Base-by-base conservation (phyloP, 2,329 filamentous ascomycete genomes). In the Neurospora sp. region DNA sequence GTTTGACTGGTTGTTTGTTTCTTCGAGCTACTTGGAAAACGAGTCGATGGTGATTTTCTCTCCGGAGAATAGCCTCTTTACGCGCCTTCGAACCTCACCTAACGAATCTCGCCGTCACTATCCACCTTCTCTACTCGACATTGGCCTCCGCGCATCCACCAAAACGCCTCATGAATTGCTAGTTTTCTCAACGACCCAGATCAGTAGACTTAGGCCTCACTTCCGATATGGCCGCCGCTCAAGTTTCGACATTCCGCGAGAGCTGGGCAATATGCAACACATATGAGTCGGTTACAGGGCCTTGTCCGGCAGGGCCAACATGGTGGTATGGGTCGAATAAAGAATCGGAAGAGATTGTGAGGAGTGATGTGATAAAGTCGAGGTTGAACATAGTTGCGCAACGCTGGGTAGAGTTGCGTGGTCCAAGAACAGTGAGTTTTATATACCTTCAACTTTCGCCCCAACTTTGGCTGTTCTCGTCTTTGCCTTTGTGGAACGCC, bases 191-290 rank as follows among this genome's bases (percentile, higher is more conserved):
- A 62, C 52, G 15, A 62, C n/a, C 12, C 28, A 33, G 28, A 62
- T 17, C 52, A 62, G 23, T 17, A 33, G 19, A 23, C 19, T 23
- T 23, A 23, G 23, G 28, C 23, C 12, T 15, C n/a, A 62, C 23
- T 36, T 8, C 78, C 83, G 85, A 76, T 78, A 88, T 88, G 86
- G 85, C 86, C 79, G 79, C 84, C 78, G 82, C 81, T 80, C 80
- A 81, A 74, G 80, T 86, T 80, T 77, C 82, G 78, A 77, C 78
- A 73, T 80, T 79, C 74, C 80, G 77, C 78, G 80, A 78, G 77
- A 78, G 76, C 78, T 82, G 79, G 80, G 79, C 76, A 79, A 79
- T 75, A 81, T 80, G 76, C 78, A 78, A 68, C 67, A 68, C 71
- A 75, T 79, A 76, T 81, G 80, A 78, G 73, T 81, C 74, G 76